Conservation (phyloP, 257 asterid genomes). For the Lavandula angustifolia region DNA sequence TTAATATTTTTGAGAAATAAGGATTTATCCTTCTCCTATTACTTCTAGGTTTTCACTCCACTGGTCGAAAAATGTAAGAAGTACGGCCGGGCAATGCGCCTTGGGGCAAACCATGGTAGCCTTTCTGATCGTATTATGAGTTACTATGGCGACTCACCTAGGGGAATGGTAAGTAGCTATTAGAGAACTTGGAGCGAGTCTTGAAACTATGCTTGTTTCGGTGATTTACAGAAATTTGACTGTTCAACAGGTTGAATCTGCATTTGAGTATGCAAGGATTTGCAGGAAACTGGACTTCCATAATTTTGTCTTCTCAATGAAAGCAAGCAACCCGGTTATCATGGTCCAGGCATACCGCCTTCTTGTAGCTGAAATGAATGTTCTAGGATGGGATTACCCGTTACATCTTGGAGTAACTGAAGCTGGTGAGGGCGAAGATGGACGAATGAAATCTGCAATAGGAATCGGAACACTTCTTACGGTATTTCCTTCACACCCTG, state of each 20-base stretch:
- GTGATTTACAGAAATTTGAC: slow-evolving; percentile 24
- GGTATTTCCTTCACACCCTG: slow-evolving; percentile 45
- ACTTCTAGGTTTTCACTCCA: slow-evolving; percentile 81
- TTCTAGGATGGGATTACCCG: slow-evolving; percentile 98
- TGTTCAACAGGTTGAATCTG: slow-evolving; percentile 86
- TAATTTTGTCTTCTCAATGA: slow-evolving; percentile 95
- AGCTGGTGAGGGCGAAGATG: slow-evolving; percentile 99
- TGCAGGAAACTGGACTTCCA: slow-evolving; percentile 94
- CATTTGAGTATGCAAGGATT: slow-evolving; percentile 94
- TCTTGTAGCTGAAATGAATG: slow-evolving; percentile 97
- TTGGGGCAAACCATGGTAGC: slow-evolving; percentile 99
- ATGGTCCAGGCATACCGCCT: slow-evolving; percentile 99
- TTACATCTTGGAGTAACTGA: slow-evolving; percentile 97
- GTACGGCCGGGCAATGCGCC: slow-evolving; percentile 95
- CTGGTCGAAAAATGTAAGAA: slow-evolving; percentile 95
- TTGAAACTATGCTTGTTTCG: neutral
- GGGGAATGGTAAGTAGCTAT: slow-evolving; percentile 84
- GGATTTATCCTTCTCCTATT: neutral
- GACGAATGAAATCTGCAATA: slow-evolving; percentile 98
- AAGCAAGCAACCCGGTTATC: slow-evolving; percentile 98
- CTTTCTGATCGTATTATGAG: slow-evolving; percentile 99
- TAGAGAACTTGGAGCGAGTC: slow-evolving; percentile 16
- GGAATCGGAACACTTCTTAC: slow-evolving; percentile 97
- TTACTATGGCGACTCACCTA: slow-evolving; percentile 94
- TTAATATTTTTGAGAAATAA: neutral